Evolutionary conservation across 208 protist genomes (phyloP), one percentile per base, ranked within the genome.

Genomic region (Borovskyia barvae): DNA sequence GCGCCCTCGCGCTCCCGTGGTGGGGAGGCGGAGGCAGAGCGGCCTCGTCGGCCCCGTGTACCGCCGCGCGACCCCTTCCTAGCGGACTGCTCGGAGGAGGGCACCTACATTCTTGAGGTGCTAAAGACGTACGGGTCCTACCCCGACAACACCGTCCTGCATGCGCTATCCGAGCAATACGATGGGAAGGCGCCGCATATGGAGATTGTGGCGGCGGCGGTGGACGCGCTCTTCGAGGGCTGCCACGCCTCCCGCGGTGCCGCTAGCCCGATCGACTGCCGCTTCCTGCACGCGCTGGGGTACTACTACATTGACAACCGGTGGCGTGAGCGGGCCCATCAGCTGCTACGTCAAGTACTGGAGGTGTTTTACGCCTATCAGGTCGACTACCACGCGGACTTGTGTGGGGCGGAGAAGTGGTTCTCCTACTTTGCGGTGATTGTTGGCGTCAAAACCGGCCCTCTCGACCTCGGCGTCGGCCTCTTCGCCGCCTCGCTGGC

Each of bases 401-500:
- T 77, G 53, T 42, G 57, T 26, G 69, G 61, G 15, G 69, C 66
- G 15, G 69, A 66, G 54, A 73, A 52, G 43, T 72, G 39, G 59
- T 73, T 60, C 37, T 53, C 54, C 25, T 77, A 80, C 40, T 71
- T 77, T 19, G 76, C 89, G 40, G 65, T 75, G 15, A 85, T 80
- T 14, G 75, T 79, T 2, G 77, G 75, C 59, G 87, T 87, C 66
- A 85, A 84, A 65, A 67, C 77, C 2, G 77, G 82, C n/a, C 80
- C 85, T 28, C 73, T 94, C 14, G 79, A 85, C 55, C 86, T 82
- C 73, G 77, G 72, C 8, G 45, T 92, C 12, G 88, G 88, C 14
- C 54, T 95, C 0, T 77, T 91, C 36, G 68, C 74, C 9, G 64
- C 88, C 25, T 68, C 74, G 3, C 53, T 95, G 17, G 70, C 66